phyloP scores from a whole-genome alignment of 2,329 filamentous ascomycete genomes.

The Clarireedia monteithiana region DNA sequence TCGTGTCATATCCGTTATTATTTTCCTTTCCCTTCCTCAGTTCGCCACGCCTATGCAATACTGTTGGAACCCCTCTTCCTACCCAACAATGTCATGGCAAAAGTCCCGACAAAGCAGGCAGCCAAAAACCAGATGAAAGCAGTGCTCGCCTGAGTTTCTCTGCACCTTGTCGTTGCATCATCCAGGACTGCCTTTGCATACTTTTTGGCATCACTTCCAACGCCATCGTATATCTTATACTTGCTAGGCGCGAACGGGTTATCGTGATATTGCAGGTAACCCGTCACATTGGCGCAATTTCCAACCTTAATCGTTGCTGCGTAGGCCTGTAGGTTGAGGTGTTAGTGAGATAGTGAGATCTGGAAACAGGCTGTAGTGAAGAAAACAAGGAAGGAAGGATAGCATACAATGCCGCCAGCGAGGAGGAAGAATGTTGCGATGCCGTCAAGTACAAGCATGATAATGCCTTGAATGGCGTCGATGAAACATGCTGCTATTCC shows the following conservation, averaged over 20 bases:
- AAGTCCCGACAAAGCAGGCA: slow-evolving; percentile 47
- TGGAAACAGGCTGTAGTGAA: neutral
- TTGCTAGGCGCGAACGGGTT: slow-evolving; percentile 9
- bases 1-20: neutral
- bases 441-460: slow-evolving; percentile 19
- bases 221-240: slow-evolving; percentile 1
- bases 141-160: slow-evolving; percentile 64
- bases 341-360: no score
- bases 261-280: slow-evolving; percentile 8
- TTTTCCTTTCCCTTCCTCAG: neutral
- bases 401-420: slow-evolving; percentile 24
- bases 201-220: neutral
- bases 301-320: slow-evolving; percentile 19
- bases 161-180: slow-evolving; percentile 43
- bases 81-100: slow-evolving; percentile 30
- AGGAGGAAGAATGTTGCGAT: slow-evolving; percentile 23
- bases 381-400: neutral
- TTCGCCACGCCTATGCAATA: neutral
- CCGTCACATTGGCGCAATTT: slow-evolving; percentile 11
- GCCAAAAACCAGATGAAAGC: slow-evolving; percentile 78
- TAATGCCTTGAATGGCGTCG: slow-evolving; percentile 19
- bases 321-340: slow-evolving; percentile 18
- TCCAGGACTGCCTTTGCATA: neutral
- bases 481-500: slow-evolving; percentile 20
- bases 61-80: neutral